These are phyloP conservation scores for Alternaria brassicae DNA, from an alignment of 2,329 filamentous ascomycete genomes.

Conservation along the genomic window DNA sequence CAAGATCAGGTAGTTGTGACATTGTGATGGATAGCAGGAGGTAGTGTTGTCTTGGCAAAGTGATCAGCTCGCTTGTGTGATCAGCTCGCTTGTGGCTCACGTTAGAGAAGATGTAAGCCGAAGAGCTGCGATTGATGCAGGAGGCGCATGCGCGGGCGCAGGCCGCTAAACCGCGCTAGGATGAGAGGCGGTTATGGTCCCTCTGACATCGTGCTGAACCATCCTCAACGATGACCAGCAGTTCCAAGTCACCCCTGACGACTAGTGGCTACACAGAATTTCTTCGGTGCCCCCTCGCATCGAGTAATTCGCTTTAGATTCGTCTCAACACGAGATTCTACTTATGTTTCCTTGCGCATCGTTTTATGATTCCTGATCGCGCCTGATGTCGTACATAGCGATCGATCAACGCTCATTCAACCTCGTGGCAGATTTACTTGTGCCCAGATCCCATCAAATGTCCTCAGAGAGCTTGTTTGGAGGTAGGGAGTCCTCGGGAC, in stretches of 20 bases:
- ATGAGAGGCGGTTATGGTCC: background rate
- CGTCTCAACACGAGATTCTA: background rate
- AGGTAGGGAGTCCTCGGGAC: too few relatives aligned
- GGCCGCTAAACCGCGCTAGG: background rate
- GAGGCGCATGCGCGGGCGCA: background rate
- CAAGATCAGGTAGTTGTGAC: too few relatives aligned
- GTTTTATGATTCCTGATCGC: too few relatives aligned
- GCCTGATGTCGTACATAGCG: background rate
- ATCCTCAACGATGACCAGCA: background rate
- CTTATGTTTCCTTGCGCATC: background rate
- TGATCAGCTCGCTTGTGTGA: too few relatives aligned
- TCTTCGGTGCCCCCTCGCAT: too few relatives aligned
- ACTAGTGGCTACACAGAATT: too few relatives aligned
- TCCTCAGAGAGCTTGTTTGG: too few relatives aligned
- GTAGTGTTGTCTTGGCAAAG: too few relatives aligned
- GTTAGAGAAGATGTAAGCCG: background rate
- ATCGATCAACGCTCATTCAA: background rate
- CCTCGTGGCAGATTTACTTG: background rate
- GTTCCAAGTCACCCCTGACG: too few relatives aligned
- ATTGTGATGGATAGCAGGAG: too few relatives aligned
- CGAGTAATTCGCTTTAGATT: background rate
- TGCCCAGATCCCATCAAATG: background rate
- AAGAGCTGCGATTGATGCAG: background rate
- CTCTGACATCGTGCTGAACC: background rate
- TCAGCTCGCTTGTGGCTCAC: too few relatives aligned